Evolutionary conservation across 2,329 filamentous ascomycete species (phyloP).

Genomic region (Colletotrichum musicola): DNA sequence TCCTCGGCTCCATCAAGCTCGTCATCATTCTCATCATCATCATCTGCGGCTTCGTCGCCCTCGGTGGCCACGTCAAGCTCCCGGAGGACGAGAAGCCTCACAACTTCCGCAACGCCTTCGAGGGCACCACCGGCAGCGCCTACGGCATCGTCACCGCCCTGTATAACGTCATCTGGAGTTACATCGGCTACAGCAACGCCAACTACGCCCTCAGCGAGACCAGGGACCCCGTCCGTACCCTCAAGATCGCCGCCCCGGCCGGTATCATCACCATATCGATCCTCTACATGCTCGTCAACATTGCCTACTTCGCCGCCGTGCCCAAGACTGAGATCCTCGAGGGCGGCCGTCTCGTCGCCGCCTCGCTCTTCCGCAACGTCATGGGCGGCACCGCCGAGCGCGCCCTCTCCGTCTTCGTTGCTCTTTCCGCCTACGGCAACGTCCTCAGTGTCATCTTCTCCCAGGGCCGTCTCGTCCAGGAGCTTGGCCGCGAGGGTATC

Average conservation of each 20-base stretch:
- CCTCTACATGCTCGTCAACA: slow-evolving; percentile 76
- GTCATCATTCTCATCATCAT: slow-evolving; percentile 75
- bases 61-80: slow-evolving; percentile 71
- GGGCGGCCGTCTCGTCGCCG: slow-evolving; percentile 65
- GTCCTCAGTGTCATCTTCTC: slow-evolving; percentile 77
- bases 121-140: slow-evolving; percentile 73
- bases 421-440: slow-evolving; percentile 76
- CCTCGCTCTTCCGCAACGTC: slow-evolving; percentile 68
- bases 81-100: slow-evolving; percentile 63
- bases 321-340: slow-evolving; percentile 65
- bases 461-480: slow-evolving; percentile 74
- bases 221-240: slow-evolving; percentile 72
- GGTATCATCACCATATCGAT: slow-evolving; percentile 70
- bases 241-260: slow-evolving; percentile 74
- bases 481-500: slow-evolving; percentile 75
- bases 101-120: slow-evolving; percentile 74
- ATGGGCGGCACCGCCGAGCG: slow-evolving; percentile 67
- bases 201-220: slow-evolving; percentile 77
- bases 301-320: slow-evolving; percentile 74
- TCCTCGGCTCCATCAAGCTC: slow-evolving; percentile 76
- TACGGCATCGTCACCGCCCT: slow-evolving; percentile 78
- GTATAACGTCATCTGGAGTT: slow-evolving; percentile 80
- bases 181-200: slow-evolving; percentile 76
- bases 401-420: slow-evolving; percentile 74
- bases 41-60: slow-evolving; percentile 70